Base-by-base conservation (phyloP, 768 basidiomycete species). In the Panellus pusillus region DNA sequence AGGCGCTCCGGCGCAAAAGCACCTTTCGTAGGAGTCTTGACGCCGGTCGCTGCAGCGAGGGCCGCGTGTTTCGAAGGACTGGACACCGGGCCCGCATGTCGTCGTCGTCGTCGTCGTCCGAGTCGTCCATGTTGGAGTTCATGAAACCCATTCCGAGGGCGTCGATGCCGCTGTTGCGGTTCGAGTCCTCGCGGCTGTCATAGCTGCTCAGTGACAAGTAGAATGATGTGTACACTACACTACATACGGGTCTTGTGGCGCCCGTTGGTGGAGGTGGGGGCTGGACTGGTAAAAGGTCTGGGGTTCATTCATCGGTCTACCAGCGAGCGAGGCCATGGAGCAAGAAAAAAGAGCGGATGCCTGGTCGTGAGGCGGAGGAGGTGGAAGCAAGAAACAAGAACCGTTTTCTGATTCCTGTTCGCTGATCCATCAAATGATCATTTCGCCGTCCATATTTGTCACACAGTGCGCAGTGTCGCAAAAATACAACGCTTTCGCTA, bases 271-370 rank as follows among this genome's bases (percentile, higher is more conserved):
- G 18, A 51, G 47, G 36, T 60, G 59, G 24, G 58, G 58, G 29
- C 74, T 69, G 14, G 77, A 68, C 57, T 81, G 75, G 65, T 82
- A 88, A 59, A 78, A 70, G 19, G 79, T 77, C 67, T 86, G 83
- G 6, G 82, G 81, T 62, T 85, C 79, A 70, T 89, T 82, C 35
- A 84, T 86, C 12, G 84, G 84, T 69, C 73, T 76, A 55, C 82
- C 81, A 66, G 83, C 82, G 55, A 83, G 72, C 49, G 83, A 75
- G 19, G 79, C 66, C 70, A 73, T 20, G 50, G 47, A 47, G 48
- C n/a, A 48, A 47, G 44, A 51, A 54, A 60, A 59, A 62, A 56
- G 63, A 54, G 58, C 49, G 61, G 59, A 55, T 48, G 59, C 59
- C 59, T 35, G 32, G 59, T 48, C 28, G 50, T 44, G 37, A 15